phyloP scores from a whole-genome alignment of 2,329 filamentous ascomycete genomes.

The Dactylonectria estremocensis region DNA sequence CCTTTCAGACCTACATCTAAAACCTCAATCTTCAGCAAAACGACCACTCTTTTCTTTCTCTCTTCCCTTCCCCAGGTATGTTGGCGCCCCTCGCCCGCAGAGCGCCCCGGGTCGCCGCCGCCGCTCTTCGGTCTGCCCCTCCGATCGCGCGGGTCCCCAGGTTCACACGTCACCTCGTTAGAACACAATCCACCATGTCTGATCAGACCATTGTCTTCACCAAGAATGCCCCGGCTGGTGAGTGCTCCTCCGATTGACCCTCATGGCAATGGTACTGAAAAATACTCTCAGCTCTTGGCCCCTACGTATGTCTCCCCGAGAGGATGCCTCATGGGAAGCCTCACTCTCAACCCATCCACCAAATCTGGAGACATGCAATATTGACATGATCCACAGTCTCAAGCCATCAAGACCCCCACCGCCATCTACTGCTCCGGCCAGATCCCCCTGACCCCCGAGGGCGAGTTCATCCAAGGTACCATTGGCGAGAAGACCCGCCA shows the following conservation, averaged over 20 bases:
- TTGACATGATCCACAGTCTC: constrained; percentile 63
- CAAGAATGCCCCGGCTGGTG: constrained; percentile 72
- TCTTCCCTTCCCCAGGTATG: constrained; percentile 39
- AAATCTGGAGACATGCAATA: not conserved
- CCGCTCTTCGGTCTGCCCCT: constrained; percentile 38
- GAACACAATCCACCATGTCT: constrained; percentile 60
- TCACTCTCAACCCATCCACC: constrained; percentile 17
- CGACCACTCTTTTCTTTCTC: not conserved
- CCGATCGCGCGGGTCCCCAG: constrained; percentile 36
- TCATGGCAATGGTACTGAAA: constrained; percentile 24
- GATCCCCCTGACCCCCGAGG: constrained; percentile 77
- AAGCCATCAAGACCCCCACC: constrained; percentile 76
- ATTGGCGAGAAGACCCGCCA: constrained; percentile 75
- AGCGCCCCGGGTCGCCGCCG: constrained; percentile 43
- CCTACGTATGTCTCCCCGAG: constrained; percentile 67
- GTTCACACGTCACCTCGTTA: constrained; percentile 52
- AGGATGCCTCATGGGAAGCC: constrained; percentile 17
- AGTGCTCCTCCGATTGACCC: constrained; percentile 51
- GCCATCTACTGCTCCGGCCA: constrained; percentile 80
- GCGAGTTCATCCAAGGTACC: constrained; percentile 70
- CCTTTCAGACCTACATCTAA: not conserved
- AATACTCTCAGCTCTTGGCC: constrained; percentile 67
- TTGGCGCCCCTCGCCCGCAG: constrained; percentile 39
- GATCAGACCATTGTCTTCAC: constrained; percentile 68
- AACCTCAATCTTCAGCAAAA: not conserved